These are phyloP conservation scores for Myochromella boudieri DNA, from an alignment of 768 basidiomycete species.

Conservation along the genomic window DNA sequence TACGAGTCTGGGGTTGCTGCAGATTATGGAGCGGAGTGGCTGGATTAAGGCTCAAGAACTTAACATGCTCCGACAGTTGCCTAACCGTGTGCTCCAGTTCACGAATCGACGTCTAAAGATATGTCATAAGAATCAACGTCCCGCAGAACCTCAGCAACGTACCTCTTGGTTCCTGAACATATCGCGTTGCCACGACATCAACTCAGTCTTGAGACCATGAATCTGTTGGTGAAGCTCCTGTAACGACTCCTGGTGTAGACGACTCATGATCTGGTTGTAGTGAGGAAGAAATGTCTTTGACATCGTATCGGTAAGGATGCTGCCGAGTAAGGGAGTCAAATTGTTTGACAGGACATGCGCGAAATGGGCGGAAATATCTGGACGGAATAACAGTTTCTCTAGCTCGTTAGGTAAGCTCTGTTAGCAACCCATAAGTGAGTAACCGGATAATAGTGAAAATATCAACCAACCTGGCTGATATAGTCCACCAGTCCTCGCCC, in stretches of 20 bases:
- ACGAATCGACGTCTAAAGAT: slow-evolving; percentile 62
- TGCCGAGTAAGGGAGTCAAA: slow-evolving; percentile 74
- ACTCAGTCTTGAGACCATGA: slow-evolving; percentile 73
- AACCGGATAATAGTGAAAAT: background rate
- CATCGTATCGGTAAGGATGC: slow-evolving; percentile 80
- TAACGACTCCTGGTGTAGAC: slow-evolving; percentile 78
- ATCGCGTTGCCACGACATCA: slow-evolving; percentile 80
- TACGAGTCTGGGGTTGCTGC: slow-evolving; percentile 40
- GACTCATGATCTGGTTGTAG: slow-evolving; percentile 70
- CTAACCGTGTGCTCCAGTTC: slow-evolving; percentile 81
- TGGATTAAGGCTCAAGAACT: slow-evolving; percentile 67
- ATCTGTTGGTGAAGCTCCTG: slow-evolving; percentile 77
- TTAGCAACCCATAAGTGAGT: slow-evolving; percentile 12
- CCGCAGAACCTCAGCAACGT: slow-evolving; percentile 18
- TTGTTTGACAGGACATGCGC: slow-evolving; percentile 71
- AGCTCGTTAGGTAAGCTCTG: slow-evolving; percentile 79
- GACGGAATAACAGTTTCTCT: slow-evolving; percentile 72
- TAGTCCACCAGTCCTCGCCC: slow-evolving; percentile 69
- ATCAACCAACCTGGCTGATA: slow-evolving; percentile 65
- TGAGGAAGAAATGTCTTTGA: slow-evolving; percentile 73
- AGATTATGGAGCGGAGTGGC: slow-evolving; percentile 36
- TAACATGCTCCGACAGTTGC: slow-evolving; percentile 77
- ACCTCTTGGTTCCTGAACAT: slow-evolving; percentile 80
- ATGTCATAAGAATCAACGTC: slow-evolving; percentile 12
- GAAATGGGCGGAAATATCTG: slow-evolving; percentile 76